Evolutionary conservation across 2,329 filamentous ascomycete genomes (phyloP), one percentile per base, ranked within the genome.

Genomic region (Dactylellina parvicollis): DNA sequence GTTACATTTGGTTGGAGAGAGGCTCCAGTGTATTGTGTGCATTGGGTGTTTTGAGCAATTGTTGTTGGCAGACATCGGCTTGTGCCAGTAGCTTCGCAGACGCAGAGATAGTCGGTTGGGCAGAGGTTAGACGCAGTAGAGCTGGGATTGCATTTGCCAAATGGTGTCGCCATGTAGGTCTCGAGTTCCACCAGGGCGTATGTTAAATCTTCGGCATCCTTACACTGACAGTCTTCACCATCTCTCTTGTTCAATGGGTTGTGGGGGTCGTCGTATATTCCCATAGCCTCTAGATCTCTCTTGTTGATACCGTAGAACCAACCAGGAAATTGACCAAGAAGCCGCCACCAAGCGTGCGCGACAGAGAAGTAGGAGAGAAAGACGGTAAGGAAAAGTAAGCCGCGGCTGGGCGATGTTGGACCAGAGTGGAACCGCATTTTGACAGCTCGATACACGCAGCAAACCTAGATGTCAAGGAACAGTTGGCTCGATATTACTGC

Each of bases 161-260:
- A 62, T n/a, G 70, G 62, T 1, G 55, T 56, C 18, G 70, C 70
- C 70, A 74, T 74, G n/a, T 62, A 74, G 7, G 50, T 16, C 22
- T 72, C 67, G 14, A 60, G 50, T 1, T 22, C 20, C 8, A 4
- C 32, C 12, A 71, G 49, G n/a, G 28, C 28, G 22, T 71, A 71
- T 4, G 44, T 71, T 4, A 46, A 14, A 16, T 30, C 34, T 9
- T 18, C 3, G 12, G 56, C 16, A 24, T 47, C 40, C 4, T 42
- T 24, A 18, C 66, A 71, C 2, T 42, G 32, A 22, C 66, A 71
- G 24, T 24, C 12, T n/a, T 32, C 18, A 4, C n/a, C 34, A 34
- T 44, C 26, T 49, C 66, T 49, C 44, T 62, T 70, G 8, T 61
- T 4, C 4, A 71, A 36, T 10, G 34, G 34, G 34, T 38, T 38